A percentile compares a stretch with the other conserved stretches of the same genome.
Conservation (phyloP, 345 rosid genomes). For the Punica granatum region DNA sequence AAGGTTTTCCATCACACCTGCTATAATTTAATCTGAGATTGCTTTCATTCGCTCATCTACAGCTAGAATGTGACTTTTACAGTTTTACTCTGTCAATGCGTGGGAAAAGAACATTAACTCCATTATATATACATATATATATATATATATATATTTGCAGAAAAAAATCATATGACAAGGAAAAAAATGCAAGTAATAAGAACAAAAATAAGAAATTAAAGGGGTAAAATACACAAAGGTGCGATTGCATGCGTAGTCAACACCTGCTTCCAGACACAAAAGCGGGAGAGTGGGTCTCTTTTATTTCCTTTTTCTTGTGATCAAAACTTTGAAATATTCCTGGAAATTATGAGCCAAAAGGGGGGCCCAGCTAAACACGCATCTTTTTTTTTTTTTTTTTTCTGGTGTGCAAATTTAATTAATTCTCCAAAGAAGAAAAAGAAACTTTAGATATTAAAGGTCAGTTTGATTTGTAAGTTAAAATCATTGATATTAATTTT, state of each 20-base stretch:
- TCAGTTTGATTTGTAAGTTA: no score
- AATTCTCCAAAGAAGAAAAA: neutral
- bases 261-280: conserved; percentile 45
- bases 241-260: conserved; percentile 17
- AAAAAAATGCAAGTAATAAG: no score
- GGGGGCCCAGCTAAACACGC: conserved; percentile 6
- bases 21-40: no score
- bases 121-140: no score
- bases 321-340: conserved; percentile 29
- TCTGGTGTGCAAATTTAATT: neutral
- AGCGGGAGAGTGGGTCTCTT: conserved; percentile 23
- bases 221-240: neutral
- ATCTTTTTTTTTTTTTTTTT: conserved; percentile 8
- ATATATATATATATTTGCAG: no score
- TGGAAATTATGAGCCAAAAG: conserved; percentile 27
- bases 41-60: neutral
- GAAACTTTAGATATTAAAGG: neutral
- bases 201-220: neutral
- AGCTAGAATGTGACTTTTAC: neutral
- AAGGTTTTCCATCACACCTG: no score
- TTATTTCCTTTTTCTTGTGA: neutral
- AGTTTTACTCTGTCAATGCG: neutral
- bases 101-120: neutral
- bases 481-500: no score
- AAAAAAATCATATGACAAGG: no score